Evolutionary conservation across 345 rosid genomes (phyloP).

Genomic region (Arabis alpina): DNA sequence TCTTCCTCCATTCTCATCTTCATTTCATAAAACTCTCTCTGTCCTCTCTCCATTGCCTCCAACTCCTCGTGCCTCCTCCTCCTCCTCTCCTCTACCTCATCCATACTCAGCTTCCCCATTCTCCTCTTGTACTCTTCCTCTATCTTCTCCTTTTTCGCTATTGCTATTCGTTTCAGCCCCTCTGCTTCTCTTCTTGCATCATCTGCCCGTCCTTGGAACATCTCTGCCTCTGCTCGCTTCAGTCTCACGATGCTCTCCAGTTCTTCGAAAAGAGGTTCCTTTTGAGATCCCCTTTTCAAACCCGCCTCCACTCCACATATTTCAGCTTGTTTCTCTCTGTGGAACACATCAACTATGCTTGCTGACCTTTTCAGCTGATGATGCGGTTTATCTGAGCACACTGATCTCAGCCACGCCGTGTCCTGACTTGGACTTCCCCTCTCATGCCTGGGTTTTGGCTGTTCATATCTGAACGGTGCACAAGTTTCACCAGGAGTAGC

Average conservation of each 20-base stretch:
- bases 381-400: constrained; percentile 56
- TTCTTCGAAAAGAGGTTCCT: constrained; percentile 80
- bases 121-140: constrained; percentile 72
- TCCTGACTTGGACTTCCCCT: constrained; percentile 63
- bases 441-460: constrained; percentile 54
- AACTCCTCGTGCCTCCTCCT: constrained; percentile 72
- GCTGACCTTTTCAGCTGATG: constrained; percentile 60
- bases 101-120: constrained; percentile 62
- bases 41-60: constrained; percentile 75
- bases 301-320: constrained; percentile 51
- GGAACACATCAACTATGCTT: constrained; percentile 55
- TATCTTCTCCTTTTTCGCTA: constrained; percentile 72
- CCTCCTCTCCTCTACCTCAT: constrained; percentile 67
- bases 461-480: constrained; percentile 55
- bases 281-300: constrained; percentile 48
- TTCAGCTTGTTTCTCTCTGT: constrained; percentile 52
- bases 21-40: constrained; percentile 72
- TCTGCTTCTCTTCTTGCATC: constrained; percentile 92
- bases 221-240: constrained; percentile 85
- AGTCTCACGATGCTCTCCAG: constrained; percentile 84
- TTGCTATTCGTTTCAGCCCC: constrained; percentile 76
- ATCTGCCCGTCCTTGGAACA: constrained; percentile 90
- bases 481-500: constrained; percentile 47
- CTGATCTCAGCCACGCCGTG: constrained; percentile 58
- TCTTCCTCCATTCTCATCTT: constrained; percentile 93